Conservation (phyloP, 306 rosid genomes). For the Sesbania bispinosa region DNA sequence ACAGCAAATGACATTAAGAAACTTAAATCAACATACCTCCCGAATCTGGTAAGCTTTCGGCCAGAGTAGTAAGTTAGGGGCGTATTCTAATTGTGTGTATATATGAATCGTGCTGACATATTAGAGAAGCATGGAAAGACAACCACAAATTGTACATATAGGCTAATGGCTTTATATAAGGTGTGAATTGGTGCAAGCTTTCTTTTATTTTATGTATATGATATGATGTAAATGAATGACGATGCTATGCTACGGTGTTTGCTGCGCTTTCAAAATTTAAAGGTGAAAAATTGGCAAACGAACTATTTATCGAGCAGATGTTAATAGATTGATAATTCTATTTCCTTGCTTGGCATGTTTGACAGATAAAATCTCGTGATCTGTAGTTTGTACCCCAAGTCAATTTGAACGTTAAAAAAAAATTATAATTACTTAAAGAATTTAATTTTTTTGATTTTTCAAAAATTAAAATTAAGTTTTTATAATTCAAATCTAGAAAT, state of each 20-base stretch:
- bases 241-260: background rate
- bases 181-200: constrained; percentile 29
- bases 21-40: no score
- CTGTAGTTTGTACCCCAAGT: background rate
- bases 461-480: no score
- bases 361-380: background rate
- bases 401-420: background rate
- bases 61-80: constrained; percentile 79
- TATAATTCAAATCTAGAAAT: no score
- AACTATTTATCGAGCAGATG: background rate
- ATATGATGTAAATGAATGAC: background rate
- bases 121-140: background rate
- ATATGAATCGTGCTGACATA: background rate
- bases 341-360: background rate
- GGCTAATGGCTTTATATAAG: constrained; percentile 21
- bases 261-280: background rate
- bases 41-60: constrained; percentile 79
- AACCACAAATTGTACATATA: constrained; percentile 31
- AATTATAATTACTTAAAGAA: no score
- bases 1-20: constrained; percentile 68
- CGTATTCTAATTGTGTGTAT: background rate
- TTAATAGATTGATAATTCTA: background rate
- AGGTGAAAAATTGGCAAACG: background rate
- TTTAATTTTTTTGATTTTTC: no score
- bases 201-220: background rate